A percentile compares a stretch with the other conserved stretches of the same genome.
Evolutionary conservation across 2,329 filamentous ascomycete genomes (phyloP).

Genomic region (Domatiomyces globalis): DNA sequence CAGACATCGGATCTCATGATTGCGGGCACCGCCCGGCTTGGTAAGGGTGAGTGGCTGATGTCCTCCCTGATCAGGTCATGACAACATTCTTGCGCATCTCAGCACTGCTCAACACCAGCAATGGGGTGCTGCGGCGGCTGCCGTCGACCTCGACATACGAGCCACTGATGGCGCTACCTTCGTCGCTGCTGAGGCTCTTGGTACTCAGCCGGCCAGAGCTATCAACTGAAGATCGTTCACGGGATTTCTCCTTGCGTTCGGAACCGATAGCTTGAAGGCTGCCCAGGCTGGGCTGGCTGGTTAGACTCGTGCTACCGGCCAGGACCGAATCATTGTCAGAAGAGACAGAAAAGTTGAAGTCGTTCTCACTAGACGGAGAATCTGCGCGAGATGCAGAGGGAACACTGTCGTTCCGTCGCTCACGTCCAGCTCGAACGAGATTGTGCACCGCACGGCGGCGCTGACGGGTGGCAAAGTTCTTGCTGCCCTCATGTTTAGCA

Average conservation of each 20-base stretch:
- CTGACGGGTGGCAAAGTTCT: constrained; percentile 91
- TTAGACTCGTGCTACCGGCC: constrained; percentile 66
- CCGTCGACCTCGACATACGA: constrained; percentile 41
- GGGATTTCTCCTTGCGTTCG: constrained; percentile 62
- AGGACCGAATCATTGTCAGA: constrained; percentile 61
- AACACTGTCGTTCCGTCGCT: constrained; percentile 56
- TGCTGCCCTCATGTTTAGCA: constrained; percentile 81
- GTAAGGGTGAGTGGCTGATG: neutral
- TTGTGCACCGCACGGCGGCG: constrained; percentile 85
- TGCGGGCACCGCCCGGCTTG: neutral
- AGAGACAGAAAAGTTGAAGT: constrained; percentile 50
- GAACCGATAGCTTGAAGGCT: constrained; percentile 79
- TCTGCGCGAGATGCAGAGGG: constrained; percentile 56
- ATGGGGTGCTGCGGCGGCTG: constrained; percentile 64
- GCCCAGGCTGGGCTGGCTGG: constrained; percentile 57
- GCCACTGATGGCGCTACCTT: constrained; percentile 41
- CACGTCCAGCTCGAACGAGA: constrained; percentile 75
- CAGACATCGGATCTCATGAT: neutral
- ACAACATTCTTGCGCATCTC: constrained; percentile 70
- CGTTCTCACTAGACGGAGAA: constrained; percentile 76
- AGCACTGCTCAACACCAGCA: constrained; percentile 73
- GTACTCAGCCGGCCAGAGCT: constrained; percentile 36
- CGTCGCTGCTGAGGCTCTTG: constrained; percentile 53
- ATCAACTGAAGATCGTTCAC: constrained; percentile 41
- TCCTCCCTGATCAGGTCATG: neutral